phyloP scores from a whole-genome alignment of 345 rosid species.

The Syzygium jambos region DNA sequence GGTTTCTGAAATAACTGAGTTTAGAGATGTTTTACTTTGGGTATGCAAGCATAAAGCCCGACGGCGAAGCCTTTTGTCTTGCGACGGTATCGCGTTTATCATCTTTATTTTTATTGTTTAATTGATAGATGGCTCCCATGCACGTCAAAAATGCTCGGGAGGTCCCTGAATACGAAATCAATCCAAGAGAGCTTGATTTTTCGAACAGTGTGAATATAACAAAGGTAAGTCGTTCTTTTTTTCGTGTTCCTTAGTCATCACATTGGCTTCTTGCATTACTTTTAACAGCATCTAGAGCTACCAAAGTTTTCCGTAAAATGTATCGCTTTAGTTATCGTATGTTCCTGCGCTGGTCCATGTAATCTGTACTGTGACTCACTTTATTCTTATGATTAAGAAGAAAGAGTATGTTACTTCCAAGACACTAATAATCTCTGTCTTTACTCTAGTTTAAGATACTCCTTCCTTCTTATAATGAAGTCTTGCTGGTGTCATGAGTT shows the following conservation, averaged over 20 bases:
- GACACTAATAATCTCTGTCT: background rate
- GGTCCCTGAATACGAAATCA: conserved; percentile 80
- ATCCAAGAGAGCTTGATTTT: conserved; percentile 69
- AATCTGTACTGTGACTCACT: background rate
- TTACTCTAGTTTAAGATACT: background rate
- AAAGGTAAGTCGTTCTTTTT: conserved; percentile 33
- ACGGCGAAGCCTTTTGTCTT: background rate
- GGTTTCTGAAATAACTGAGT: background rate
- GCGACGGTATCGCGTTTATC: background rate
- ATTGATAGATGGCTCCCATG: conserved; percentile 64
- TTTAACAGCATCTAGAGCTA: background rate
- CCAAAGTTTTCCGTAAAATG: background rate
- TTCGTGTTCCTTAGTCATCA: background rate
- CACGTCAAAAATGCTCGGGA: conserved; percentile 56
- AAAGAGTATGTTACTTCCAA: background rate
- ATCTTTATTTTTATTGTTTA: background rate
- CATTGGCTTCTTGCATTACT: background rate
- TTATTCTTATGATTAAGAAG: background rate
- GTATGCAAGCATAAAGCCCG: background rate
- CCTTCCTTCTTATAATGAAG: background rate
- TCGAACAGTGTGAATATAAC: conserved; percentile 60
- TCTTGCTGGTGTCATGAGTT: background rate
- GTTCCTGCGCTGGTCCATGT: background rate
- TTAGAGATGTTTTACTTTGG: background rate
- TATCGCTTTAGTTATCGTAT: background rate